phyloP scores from a whole-genome alignment of 129 eudicot genomes.

The Helianthus tuberosus region DNA sequence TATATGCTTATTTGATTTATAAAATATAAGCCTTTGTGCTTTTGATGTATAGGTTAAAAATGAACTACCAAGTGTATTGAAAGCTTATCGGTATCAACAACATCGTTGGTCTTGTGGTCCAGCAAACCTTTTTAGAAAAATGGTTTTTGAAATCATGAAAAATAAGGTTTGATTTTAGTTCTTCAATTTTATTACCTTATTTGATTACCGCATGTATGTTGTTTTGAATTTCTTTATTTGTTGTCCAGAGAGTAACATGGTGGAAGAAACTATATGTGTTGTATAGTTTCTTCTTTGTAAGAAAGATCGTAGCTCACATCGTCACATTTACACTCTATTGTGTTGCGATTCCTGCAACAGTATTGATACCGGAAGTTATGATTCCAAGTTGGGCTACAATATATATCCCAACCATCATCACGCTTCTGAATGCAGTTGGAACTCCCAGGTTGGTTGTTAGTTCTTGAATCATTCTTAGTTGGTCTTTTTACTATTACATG shows the following conservation, averaged over 20 bases:
- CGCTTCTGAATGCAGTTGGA: not conserved
- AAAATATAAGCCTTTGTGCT: not conserved
- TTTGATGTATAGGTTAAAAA: conserved; percentile 4
- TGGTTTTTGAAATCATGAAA: not conserved
- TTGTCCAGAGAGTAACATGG: not conserved
- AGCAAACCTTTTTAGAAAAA: conserved; percentile 4
- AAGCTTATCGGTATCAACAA: conserved; percentile 1
- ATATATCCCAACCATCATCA: conserved; percentile 5
- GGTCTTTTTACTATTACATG: not conserved
- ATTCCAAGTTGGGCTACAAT: not conserved
- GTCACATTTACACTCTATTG: conserved; percentile 6
- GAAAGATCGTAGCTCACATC: not conserved
- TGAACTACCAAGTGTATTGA: conserved; percentile 7
- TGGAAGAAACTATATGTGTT: not conserved
- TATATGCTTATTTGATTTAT: no score
- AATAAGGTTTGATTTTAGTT: not conserved
- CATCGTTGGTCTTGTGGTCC: conserved; percentile 18
- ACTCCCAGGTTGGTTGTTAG: conserved; percentile 1
- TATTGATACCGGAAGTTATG: not conserved
- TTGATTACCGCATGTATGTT: not conserved
- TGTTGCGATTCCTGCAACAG: conserved; percentile 3
- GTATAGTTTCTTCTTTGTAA: not conserved
- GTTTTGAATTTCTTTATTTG: not conserved
- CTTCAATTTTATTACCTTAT: not conserved
- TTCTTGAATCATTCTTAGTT: not conserved